Evolutionary conservation across 1,139 yeast genomes (phyloP).

Genomic region (Fermentozyma sake): DNA sequence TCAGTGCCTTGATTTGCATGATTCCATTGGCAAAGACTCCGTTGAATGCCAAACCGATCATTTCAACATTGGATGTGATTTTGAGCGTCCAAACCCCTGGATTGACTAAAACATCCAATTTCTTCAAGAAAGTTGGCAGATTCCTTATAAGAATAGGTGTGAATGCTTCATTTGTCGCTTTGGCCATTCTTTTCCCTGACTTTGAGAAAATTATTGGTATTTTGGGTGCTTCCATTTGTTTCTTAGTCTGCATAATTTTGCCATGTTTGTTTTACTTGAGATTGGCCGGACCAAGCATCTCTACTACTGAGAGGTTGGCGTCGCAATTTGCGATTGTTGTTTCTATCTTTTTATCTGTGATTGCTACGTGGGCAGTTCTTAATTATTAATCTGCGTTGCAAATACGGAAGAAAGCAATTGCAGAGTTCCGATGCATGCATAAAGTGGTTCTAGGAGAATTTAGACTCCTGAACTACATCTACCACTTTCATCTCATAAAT

Average conservation of each 20-base stretch:
- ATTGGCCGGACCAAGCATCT: conserved; percentile 25
- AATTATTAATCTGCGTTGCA: conserved; percentile 21
- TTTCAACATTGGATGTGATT: conserved; percentile 52
- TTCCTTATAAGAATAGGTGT: conserved; percentile 40
- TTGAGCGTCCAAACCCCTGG: conserved; percentile 15
- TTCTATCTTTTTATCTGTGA: conserved; percentile 24
- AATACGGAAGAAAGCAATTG: too few species aligned
- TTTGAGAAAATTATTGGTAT: conserved; percentile 55
- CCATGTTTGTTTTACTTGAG: conserved; percentile 52
- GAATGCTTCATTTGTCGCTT: conserved; percentile 44
- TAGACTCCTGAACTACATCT: too few species aligned
- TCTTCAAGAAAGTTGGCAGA: conserved; percentile 4
- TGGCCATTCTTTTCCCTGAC: conserved; percentile 55
- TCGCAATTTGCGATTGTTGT: conserved; percentile 20
- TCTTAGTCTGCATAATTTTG: conserved; percentile 50
- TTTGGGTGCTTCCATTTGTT: conserved; percentile 55
- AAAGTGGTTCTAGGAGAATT: too few species aligned
- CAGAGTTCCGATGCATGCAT: too few species aligned
- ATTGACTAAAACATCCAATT: too few species aligned
- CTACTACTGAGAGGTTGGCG: conserved; percentile 18
- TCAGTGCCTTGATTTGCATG: conserved; percentile 70
- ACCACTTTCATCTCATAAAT: too few species aligned
- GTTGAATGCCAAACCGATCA: conserved; percentile 79
- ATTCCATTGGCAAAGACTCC: conserved; percentile 89
- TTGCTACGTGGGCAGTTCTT: conserved; percentile 44